Base-by-base conservation (phyloP, 106 monocot species). In the Xerophyta viscosa region DNA sequence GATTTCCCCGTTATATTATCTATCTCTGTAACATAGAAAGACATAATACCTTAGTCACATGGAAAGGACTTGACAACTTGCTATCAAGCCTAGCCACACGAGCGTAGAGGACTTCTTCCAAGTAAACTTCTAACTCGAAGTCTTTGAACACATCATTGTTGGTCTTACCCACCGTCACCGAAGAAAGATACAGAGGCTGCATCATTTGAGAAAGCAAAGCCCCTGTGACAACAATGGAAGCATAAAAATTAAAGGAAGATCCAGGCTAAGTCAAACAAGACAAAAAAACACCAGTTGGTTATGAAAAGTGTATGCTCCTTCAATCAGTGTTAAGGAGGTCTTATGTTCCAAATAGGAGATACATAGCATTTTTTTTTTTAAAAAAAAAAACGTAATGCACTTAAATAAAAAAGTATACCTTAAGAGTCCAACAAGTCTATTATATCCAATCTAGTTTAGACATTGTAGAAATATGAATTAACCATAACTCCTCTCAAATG, bases 171-270 rank as follows among this genome's bases (percentile, higher is more conserved):
- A 98, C 61, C 13, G 81, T 77, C 52, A 89, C 60, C 24, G 89
- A 79, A 66, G 85, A 78, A 24, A 96, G 8, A 63, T 85, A 89
- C 17, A 89, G 62, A 15, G 89, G 89, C 65, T 77, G 62, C 63
- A 98, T 46, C 43, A 82, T 54, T 29, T 74, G 67, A 41, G 71
- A 89, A 67, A 89, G 79, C 63, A 98, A 64, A 54, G 82, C 88
- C 74, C 96, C 89, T 94, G 70, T 20, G 58, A 28, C 60, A 31
- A 51, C 63, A 22, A 79, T 11, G 26, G 30, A 4, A n/a, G 37
- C 12, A 54, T 14, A 52, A 2, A 37, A 17, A 24, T 28, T 57
- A 24, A 24, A 37, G 13, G 23, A 42, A 42, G 57, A 24, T 39
- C 23, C 12, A 52, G 7, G 39, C 15, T 12, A 3, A 39, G 10